These are phyloP conservation scores for Fraxinus angustifolia DNA, from an alignment of 305 asterid species.

Conservation along the genomic window DNA sequence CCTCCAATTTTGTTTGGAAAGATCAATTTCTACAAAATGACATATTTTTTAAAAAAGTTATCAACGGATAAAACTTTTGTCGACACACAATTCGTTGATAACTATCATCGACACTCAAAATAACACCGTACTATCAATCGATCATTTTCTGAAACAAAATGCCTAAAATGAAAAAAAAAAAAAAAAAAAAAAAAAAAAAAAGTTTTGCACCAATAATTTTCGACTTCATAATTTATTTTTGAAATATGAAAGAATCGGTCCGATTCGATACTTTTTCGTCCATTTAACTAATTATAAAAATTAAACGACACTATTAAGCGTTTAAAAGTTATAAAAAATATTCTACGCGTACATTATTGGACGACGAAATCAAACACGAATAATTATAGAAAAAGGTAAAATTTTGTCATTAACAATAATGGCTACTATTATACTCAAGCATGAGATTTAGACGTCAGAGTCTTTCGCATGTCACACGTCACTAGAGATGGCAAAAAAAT, in stretches of 20 bases:
- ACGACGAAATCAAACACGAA: background rate
- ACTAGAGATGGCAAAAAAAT: too few relatives aligned
- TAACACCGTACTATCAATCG: background rate
- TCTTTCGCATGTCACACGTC: background rate
- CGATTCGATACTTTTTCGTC: too few relatives aligned
- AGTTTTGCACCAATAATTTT: too few relatives aligned
- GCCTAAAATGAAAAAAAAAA: too few relatives aligned
- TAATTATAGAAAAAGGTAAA: too few relatives aligned
- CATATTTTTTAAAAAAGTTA: too few relatives aligned
- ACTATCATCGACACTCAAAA: too few relatives aligned
- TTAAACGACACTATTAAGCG: background rate
- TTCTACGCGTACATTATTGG: background rate
- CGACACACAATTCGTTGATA: background rate
- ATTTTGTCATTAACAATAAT: background rate
- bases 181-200: too few relatives aligned
- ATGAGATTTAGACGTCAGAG: background rate
- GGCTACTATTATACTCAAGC: background rate
- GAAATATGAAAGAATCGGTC: too few relatives aligned
- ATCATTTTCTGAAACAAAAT: background rate
- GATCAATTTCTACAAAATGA: background rate
- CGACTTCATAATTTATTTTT: too few relatives aligned
- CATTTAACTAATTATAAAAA: background rate
- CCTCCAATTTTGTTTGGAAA: background rate
- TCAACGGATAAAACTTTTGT: background rate
- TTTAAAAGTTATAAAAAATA: too few relatives aligned